Evolutionary conservation across 306 rosid genomes (phyloP).

Genomic region (Trichosanthes cucumerina): DNA sequence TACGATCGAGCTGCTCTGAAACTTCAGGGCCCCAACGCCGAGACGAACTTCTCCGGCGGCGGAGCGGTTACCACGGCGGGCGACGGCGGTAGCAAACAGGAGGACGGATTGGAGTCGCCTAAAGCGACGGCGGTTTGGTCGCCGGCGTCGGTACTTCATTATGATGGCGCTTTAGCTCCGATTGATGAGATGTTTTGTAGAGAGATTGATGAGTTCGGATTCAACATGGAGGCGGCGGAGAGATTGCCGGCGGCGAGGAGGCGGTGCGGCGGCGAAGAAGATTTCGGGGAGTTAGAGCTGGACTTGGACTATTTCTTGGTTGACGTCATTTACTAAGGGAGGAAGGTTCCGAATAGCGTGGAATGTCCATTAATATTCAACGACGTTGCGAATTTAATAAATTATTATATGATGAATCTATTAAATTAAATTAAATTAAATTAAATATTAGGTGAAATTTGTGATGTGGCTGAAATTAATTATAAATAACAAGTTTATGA

Average conservation of each 20-base stretch:
- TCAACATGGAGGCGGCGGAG: slow-evolving; percentile 37
- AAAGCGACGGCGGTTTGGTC: slow-evolving; percentile 16
- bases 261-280: slow-evolving; percentile 27
- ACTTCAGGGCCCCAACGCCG: slow-evolving; percentile 52
- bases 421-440: background rate
- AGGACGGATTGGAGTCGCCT: background rate
- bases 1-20: slow-evolving; percentile 63
- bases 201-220: slow-evolving; percentile 29
- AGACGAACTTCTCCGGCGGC: slow-evolving; percentile 46
- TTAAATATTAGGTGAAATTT: background rate
- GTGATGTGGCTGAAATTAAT: background rate
- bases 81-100: background rate
- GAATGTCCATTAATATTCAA: background rate
- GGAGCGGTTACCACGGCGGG: background rate
- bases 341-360: background rate
- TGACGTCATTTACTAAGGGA: slow-evolving; percentile 24
- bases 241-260: slow-evolving; percentile 28
- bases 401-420: background rate
- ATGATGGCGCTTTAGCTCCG: slow-evolving; percentile 8
- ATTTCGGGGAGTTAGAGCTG: slow-evolving; percentile 74
- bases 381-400: background rate
- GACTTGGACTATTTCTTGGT: slow-evolving; percentile 46
- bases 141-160: slow-evolving; percentile 53
- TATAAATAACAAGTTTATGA: background rate
- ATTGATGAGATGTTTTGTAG: slow-evolving; percentile 24